A percentile compares a stretch with the other conserved stretches of the same genome.
Evolutionary conservation across 1,284 basidiomycete species (phyloP).

Genomic region (Austroboletus rostrupii): DNA sequence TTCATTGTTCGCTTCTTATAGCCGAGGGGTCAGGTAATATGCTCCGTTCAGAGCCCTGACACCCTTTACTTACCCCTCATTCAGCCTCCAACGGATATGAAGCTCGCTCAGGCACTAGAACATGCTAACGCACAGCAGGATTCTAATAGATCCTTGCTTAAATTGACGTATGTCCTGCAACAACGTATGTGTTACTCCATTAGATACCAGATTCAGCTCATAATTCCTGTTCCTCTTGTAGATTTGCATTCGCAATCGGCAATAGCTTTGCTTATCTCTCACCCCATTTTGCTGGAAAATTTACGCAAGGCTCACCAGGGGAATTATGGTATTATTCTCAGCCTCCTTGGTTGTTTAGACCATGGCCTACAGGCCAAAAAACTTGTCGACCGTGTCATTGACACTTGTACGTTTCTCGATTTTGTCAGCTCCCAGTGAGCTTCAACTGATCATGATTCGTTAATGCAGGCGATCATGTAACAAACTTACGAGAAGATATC

Average conservation of each 20-base stretch:
- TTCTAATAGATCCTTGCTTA: conserved; percentile 75
- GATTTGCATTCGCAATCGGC: conserved; percentile 72
- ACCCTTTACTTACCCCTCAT: not conserved
- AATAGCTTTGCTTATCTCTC: conserved; percentile 77
- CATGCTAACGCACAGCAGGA: conserved; percentile 84
- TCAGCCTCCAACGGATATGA: conserved; percentile 49
- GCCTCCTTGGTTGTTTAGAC: conserved; percentile 85
- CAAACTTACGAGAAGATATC: conserved; percentile 87
- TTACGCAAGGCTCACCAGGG: conserved; percentile 85
- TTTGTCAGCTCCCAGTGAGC: not conserved
- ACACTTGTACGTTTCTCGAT: conserved; percentile 64
- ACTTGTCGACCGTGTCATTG: conserved; percentile 85
- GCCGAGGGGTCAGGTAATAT: conserved; percentile 31
- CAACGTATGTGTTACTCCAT: conserved; percentile 47
- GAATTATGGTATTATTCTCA: conserved; percentile 86
- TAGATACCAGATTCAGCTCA: conserved; percentile 1
- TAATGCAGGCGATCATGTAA: conserved; percentile 72
- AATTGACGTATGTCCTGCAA: conserved; percentile 83
- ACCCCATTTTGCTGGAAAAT: conserved; percentile 79
- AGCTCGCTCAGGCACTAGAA: conserved; percentile 60
- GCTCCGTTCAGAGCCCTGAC: not conserved
- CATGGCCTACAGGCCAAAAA: conserved; percentile 79
- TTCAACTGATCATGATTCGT: conserved; percentile 11
- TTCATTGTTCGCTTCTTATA: conserved; percentile 15
- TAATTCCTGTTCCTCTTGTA: conserved; percentile 22